Evolutionary conservation across 1,284 basidiomycete genomes (phyloP).

Genomic region (Pseudozyma pruni): DNA sequence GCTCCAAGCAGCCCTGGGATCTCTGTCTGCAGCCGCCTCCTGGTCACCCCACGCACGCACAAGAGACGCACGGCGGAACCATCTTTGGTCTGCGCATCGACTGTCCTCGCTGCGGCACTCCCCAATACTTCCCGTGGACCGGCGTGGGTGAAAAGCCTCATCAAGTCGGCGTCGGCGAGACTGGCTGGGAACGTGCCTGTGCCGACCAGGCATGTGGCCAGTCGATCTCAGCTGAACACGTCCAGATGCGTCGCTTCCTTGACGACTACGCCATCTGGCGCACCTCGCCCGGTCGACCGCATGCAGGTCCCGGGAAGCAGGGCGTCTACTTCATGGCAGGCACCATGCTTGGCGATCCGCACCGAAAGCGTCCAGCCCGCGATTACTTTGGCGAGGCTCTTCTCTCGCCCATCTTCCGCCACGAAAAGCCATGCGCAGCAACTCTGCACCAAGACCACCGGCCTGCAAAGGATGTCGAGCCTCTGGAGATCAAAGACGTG

Average conservation of each 20-base stretch:
- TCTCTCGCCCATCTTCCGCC: slow-evolving; percentile 29
- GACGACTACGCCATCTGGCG: slow-evolving; percentile 30
- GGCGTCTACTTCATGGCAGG: slow-evolving; percentile 41
- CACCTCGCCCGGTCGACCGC: slow-evolving; percentile 15
- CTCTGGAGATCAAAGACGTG: slow-evolving; percentile 23
- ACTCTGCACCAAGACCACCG: slow-evolving; percentile 7
- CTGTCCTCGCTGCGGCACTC: slow-evolving; percentile 23
- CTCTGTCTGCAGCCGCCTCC: slow-evolving; percentile 39
- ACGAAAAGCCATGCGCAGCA: slow-evolving; percentile 27
- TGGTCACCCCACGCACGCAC: slow-evolving; percentile 31
- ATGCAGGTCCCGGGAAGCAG: neutral
- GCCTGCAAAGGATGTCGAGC: neutral
- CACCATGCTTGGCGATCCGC: slow-evolving; percentile 26
- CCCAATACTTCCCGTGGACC: slow-evolving; percentile 42
- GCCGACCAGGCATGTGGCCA: slow-evolving; percentile 5
- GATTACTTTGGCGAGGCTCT: slow-evolving; percentile 31
- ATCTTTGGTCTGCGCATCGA: slow-evolving; percentile 39
- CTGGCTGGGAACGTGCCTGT: slow-evolving; percentile 33
- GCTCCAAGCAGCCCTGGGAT: slow-evolving; percentile 42
- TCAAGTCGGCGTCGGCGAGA: slow-evolving; percentile 32
- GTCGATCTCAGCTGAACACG: slow-evolving; percentile 29
- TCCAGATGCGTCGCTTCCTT: slow-evolving; percentile 44
- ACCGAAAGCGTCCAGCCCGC: slow-evolving; percentile 12
- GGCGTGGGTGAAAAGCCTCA: slow-evolving; percentile 28
- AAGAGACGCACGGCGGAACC: slow-evolving; percentile 33